Evolutionary conservation across 1,284 basidiomycete species (phyloP), one percentile per base, ranked within the genome.

Genomic region (Puccinia novopanici): DNA sequence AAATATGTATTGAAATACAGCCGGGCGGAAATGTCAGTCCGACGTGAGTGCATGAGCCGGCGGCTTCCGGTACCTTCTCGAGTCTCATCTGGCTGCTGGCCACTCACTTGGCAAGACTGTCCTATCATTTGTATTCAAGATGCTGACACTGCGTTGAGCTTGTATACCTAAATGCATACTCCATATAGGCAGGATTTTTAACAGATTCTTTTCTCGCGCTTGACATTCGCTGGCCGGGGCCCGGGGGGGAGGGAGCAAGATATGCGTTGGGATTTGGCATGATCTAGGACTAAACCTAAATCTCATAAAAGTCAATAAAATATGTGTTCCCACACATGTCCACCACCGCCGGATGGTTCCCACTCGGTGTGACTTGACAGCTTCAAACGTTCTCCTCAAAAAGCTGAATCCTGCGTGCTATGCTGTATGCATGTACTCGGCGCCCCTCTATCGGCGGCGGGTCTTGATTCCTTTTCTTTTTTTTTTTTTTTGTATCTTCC

Each of bases 1-100:
- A n/a, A n/a, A n/a, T n/a, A n/a, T n/a, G n/a, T n/a, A n/a, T n/a
- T n/a, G n/a, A n/a, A n/a, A n/a, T n/a, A n/a, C n/a, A n/a, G n/a
- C n/a, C 5, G 6, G 63, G 63, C 40, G 63, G 61, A 61, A 37
- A 61, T 10, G 37, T 65, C 61, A 67, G 42, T 22, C 8, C 17
- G 15, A 10, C 40, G 34, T 30, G 61, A 37, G 13, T 6, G 42
- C 42, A 45, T 8, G 9, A 15, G 9, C 50, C 50, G 50, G 17
- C 19, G 19, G 50, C 37, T 37, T 65, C 61, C 61, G 61, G 61
- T 24, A 10, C 19, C 37, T 67, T 48, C 63, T 67, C n/a, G 22
- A 67, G 63, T 67, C 63, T 67, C 63, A 67, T 67, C 63, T 45
- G 17, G 63, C 63, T 67, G 63, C n/a, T 67, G 63, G 42, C n/a